Conservation (phyloP, 2,329 filamentous ascomycete species). For the Knoxdaviesia capensis region DNA sequence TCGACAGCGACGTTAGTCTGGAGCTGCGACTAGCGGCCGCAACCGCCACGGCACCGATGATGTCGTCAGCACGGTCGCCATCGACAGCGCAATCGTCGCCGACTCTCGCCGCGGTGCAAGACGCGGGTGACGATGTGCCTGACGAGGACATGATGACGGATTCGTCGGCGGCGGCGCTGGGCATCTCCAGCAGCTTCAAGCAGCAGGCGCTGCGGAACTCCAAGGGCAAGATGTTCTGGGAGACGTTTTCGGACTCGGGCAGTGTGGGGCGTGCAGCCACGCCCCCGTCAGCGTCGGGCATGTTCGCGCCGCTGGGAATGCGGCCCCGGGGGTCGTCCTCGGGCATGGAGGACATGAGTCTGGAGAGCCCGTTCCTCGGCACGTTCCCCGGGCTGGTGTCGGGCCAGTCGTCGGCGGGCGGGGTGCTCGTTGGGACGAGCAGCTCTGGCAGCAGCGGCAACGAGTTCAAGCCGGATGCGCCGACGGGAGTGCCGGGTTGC, state of each 20-base stretch:
- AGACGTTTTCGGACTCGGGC: slow-evolving; percentile 50
- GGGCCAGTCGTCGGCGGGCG: no score
- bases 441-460: no score
- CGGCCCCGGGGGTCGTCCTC: slow-evolving; percentile 39
- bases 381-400: no score
- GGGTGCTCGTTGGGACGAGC: no score
- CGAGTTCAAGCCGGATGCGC: no score
- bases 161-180: no score
- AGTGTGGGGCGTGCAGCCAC: slow-evolving; percentile 32
- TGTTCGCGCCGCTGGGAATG: no score
- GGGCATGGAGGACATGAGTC: slow-evolving; percentile 47
- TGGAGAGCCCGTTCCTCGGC: no score
- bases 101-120: slow-evolving; percentile 35
- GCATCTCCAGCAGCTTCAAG: slow-evolving; percentile 49
- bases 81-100: slow-evolving; percentile 50
- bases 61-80: no score
- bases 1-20: slow-evolving; percentile 62
- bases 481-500: no score
- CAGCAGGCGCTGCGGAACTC: slow-evolving; percentile 48
- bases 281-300: slow-evolving; percentile 46
- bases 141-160: slow-evolving; percentile 52
- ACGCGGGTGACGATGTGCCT: slow-evolving; percentile 45
- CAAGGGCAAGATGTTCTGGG: slow-evolving; percentile 63
- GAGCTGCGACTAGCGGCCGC: slow-evolving; percentile 20
- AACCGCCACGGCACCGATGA: no score